Evolutionary conservation across 495 filamentous ascomycete genomes (phyloP).

Genomic region (Penicillium argentinense): DNA sequence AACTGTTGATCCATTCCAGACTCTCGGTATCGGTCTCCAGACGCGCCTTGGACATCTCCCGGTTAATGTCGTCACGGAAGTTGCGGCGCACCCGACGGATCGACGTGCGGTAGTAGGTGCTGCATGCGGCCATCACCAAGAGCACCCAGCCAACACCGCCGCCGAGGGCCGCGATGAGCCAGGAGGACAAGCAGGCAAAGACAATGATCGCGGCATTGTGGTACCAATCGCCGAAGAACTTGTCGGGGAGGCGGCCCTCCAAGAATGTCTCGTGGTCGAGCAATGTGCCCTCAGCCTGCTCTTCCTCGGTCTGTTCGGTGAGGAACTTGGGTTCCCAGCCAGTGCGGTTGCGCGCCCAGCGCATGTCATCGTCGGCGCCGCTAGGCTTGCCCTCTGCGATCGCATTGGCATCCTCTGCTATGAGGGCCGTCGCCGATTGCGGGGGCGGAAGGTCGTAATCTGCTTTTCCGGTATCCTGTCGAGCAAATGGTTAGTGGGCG

Average conservation of each 20-base stretch:
- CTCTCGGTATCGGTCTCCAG: conserved; percentile 92
- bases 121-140: conserved; percentile 85
- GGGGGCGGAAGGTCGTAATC: conserved; percentile 79
- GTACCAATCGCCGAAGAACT: conserved; percentile 98
- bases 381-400: conserved; percentile 45
- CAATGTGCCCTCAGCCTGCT: conserved; percentile 61
- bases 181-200: conserved; percentile 88
- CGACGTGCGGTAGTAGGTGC: conserved; percentile 96
- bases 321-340: conserved; percentile 92
- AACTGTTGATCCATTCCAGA: conserved; percentile 99
- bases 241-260: conserved; percentile 82
- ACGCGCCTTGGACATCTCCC: conserved; percentile 87
- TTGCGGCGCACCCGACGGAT: conserved; percentile 91
- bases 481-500: conserved; percentile 4
- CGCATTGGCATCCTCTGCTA: conserved; percentile 44
- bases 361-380: conserved; percentile 55
- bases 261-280: conserved; percentile 85
- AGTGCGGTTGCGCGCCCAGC: conserved; percentile 66
- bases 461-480: conserved; percentile 63
- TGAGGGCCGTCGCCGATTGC: conserved; percentile 63
- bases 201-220: conserved; percentile 91
- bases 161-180: conserved; percentile 84
- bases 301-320: conserved; percentile 45
- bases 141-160: conserved; percentile 93
- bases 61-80: conserved; percentile 88